phyloP scores from a whole-genome alignment of 129 eudicot genomes.

The Tagetes erecta region DNA sequence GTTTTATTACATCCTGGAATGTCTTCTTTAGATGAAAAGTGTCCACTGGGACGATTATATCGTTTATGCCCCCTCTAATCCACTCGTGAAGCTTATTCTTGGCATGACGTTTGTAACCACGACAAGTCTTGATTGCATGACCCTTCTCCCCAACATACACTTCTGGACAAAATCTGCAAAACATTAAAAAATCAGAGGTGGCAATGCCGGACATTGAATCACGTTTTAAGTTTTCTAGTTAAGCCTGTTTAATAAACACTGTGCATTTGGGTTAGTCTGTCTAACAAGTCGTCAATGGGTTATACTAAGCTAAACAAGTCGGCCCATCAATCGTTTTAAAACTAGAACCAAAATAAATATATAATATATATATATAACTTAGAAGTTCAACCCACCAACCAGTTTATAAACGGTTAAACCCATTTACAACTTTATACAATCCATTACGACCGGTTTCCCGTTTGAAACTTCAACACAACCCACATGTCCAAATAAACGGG shows the following conservation, averaged over 20 bases:
- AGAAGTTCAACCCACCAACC: neutral
- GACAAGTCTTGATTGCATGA: conserved; percentile 73
- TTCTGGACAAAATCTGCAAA: conserved; percentile 77
- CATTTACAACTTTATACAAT: neutral
- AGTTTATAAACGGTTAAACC: neutral
- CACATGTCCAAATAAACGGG: neutral
- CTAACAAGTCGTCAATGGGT: neutral
- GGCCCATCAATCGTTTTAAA: neutral
- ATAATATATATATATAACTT: neutral
- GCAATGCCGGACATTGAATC: neutral
- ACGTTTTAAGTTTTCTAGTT: neutral
- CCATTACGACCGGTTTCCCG: neutral
- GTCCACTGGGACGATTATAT: conserved; percentile 77
- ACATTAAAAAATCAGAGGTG: neutral
- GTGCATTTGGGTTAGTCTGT: no score
- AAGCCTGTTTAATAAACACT: neutral
- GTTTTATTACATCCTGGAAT: conserved; percentile 51
- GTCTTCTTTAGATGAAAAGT: conserved; percentile 58
- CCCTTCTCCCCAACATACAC: conserved; percentile 80
- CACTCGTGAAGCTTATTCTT: conserved; percentile 69
- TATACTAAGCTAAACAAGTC: neutral
- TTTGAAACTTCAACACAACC: neutral
- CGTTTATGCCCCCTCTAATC: conserved; percentile 59
- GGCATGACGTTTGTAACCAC: conserved; percentile 60
- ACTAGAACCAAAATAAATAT: neutral